Evolutionary conservation across 148 eudicot species (phyloP), one percentile per base, ranked within the genome.

Genomic region (Chenopodium suecicum): DNA sequence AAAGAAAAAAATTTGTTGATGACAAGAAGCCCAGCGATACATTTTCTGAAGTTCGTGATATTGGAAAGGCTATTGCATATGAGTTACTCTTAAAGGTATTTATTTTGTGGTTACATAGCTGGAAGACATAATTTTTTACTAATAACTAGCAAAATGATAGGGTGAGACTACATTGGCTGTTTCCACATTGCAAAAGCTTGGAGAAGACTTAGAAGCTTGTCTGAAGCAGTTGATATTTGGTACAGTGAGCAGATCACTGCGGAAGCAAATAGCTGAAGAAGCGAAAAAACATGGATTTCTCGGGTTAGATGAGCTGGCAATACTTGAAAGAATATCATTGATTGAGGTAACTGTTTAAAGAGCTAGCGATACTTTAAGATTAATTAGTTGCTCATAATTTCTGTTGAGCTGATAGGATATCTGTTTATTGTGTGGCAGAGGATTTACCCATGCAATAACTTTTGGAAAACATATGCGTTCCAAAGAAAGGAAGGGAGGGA

Each of bases 51-150:
- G 97, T 95, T 80, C 91, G 94, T 79, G 94, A 92, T 86, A 89
- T 91, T 82, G 99, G 99, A 85, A 91, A 89, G 79, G 92, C 94
- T 16, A 93, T 95, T 81, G 94, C 94, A 37, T 95, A 95, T 89
- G 98, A 92, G 84, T 86, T 95, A 67, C 93, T 95, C 77, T 82
- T 89, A 32, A 89, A 93, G 99, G 99, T 95, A 88, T 70, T 9
- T 68, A 82, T 80, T 78, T 81, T 65, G 37, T 74, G 20, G 48
- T 70, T 85, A 71, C 60, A 79, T 81, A 64, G 37, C 75, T 74
- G 27, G 56, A 77, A 73, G 64, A 27, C 78, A 23, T 69, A 32
- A 71, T 81, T 19, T 73, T 79, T 62, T 70, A 12, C 78, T 87
- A 72, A 86, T 79, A 70, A 20, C 66, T 78, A 48, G 63, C 86